A percentile compares a stretch with the other conserved stretches of the same genome.
These are phyloP conservation scores for Phaffomyces thermotolerans DNA, from an alignment of 805 yeast species.

Conservation along the genomic window DNA sequence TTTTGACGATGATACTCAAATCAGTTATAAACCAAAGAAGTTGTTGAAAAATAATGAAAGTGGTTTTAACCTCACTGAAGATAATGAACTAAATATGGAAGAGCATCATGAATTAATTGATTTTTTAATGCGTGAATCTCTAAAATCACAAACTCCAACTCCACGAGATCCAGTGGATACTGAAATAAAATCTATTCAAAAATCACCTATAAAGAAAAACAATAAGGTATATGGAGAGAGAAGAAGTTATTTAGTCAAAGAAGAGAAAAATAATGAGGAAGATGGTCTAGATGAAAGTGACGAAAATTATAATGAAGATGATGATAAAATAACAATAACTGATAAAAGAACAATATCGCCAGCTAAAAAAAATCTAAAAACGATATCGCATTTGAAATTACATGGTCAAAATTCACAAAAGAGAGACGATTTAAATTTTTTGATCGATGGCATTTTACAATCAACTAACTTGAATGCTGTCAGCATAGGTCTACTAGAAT, in stretches of 20 bases:
- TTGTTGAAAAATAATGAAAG: not conserved
- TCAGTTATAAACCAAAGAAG: slow-evolving; percentile 2
- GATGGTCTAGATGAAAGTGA: slow-evolving; percentile 9
- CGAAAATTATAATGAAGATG: slow-evolving; percentile 9
- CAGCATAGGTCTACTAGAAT: slow-evolving; percentile 18
- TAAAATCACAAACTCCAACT: not conserved
- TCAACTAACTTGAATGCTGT: not conserved
- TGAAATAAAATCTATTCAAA: not conserved
- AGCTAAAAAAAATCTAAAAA: slow-evolving; percentile 11
- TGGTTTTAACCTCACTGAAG: not conserved
- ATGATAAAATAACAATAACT: not conserved
- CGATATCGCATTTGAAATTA: slow-evolving; percentile 24
- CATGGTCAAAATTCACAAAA: slow-evolving; percentile 30
- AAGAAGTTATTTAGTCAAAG: slow-evolving; percentile 21
- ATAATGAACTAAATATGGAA: not conserved
- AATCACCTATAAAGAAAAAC: slow-evolving; percentile 10
- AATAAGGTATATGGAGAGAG: slow-evolving; percentile 24
- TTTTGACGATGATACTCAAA: not conserved
- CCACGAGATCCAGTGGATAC: no score
- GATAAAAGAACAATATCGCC: slow-evolving; percentile 4
- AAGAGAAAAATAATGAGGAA: slow-evolving; percentile 13
- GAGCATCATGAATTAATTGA: slow-evolving; percentile 7
- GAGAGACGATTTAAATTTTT: slow-evolving; percentile 30
- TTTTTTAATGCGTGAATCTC: slow-evolving; percentile 9
- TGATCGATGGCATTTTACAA: slow-evolving; percentile 19